These are phyloP conservation scores for Alternaria gaisen DNA, from an alignment of 2,329 filamentous ascomycete species.

Conservation along the genomic window DNA sequence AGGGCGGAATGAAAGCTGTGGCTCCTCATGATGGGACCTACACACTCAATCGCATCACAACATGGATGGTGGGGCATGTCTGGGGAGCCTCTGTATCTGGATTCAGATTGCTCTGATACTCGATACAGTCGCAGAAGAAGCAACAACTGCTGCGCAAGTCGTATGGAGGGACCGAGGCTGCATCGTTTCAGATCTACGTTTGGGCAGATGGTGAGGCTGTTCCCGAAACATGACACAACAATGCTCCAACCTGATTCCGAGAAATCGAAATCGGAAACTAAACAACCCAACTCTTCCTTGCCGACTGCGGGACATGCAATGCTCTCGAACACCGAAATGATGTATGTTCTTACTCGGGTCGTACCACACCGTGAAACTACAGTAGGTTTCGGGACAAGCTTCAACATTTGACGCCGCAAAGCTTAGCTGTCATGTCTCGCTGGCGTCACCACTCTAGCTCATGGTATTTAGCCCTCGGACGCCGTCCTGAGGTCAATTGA, in stretches of 20 bases:
- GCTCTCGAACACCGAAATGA: conserved; percentile 3
- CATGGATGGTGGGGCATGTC: not conserved
- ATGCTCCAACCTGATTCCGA: conserved; percentile 8
- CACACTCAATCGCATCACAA: not conserved
- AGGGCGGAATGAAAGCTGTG: not conserved
- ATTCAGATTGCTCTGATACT: not conserved
- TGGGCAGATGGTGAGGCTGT: conserved; percentile 36
- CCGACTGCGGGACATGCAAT: conserved; percentile 10
- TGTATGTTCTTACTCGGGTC: conserved; percentile 4
- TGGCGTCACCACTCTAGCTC: not conserved
- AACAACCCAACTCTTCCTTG: conserved; percentile 26
- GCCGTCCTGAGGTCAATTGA: conserved; percentile 11
- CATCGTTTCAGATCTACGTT: conserved; percentile 40
- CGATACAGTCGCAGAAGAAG: not conserved
- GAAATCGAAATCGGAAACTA: conserved; percentile 21
- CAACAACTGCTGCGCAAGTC: conserved; percentile 1
- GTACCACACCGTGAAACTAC: conserved; percentile 35
- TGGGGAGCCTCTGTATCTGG: not conserved
- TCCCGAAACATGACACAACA: conserved; percentile 31
- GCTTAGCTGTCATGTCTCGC: conserved; percentile 18
- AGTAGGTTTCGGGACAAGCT: conserved; percentile 32
- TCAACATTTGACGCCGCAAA: conserved; percentile 24
- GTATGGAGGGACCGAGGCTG: conserved; percentile 13
- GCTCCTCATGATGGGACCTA: not conserved
- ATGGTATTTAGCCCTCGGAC: conserved; percentile 4